phyloP scores from a whole-genome alignment of 768 basidiomycete genomes.

The Gymnopilus dilepis region DNA sequence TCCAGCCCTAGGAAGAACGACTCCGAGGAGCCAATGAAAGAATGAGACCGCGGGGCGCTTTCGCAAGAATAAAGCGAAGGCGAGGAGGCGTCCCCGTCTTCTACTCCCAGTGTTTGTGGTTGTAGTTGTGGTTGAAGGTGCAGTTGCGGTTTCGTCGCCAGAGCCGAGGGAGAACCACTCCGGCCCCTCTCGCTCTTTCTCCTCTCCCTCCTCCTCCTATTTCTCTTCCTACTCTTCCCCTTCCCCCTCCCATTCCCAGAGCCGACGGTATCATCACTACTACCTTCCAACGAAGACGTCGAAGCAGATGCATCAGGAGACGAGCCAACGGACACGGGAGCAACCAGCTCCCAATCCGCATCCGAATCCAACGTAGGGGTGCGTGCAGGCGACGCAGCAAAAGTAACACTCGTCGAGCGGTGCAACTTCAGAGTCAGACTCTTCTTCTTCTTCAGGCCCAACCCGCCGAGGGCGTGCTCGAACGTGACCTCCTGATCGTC shows the following conservation, averaged over 20 bases:
- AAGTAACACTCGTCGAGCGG: not conserved
- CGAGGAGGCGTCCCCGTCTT: not conserved
- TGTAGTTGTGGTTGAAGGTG: not conserved
- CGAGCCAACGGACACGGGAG: not conserved
- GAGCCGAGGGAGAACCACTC: not conserved
- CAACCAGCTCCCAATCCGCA: not conserved
- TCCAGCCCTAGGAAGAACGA: constrained; percentile 2
- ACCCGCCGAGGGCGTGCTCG: too few species aligned
- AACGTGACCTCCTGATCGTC: too few species aligned
- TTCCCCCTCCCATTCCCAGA: not conserved
- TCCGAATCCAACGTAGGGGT: not conserved
- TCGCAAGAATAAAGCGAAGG: constrained; percentile 15
- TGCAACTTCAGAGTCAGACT: not conserved
- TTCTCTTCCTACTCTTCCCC: not conserved
- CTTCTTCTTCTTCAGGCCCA: too few species aligned
- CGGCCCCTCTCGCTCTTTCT: not conserved
- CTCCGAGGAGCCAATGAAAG: constrained; percentile 1
- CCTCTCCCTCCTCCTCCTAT: not conserved
- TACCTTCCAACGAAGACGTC: not conserved
- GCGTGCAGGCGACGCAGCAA: not conserved
- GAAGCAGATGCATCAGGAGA: not conserved
- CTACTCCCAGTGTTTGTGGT: not conserved
- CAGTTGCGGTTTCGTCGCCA: not conserved
- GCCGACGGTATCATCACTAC: not conserved
- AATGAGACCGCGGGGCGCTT: constrained; percentile 6